Conservation (phyloP, 306 rosid species). For the Cucurbita pepo region DNA sequence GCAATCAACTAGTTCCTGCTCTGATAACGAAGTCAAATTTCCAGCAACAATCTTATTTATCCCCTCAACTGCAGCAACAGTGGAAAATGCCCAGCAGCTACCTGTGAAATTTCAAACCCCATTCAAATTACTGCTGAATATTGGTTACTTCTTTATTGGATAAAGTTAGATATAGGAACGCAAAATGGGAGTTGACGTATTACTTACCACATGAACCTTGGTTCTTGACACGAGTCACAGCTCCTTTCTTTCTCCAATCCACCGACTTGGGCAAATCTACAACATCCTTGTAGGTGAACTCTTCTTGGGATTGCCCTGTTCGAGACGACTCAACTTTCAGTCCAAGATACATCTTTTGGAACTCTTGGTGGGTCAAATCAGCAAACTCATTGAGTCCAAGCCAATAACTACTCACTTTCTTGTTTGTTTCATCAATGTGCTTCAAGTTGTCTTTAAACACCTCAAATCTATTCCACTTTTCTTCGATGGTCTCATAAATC, state of each 20-base stretch:
- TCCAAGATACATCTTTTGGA: constrained; percentile 27
- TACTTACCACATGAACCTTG: constrained; percentile 67
- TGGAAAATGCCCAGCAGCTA: constrained; percentile 74
- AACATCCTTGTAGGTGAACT: constrained; percentile 25
- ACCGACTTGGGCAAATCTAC: constrained; percentile 43
- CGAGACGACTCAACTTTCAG: constrained; percentile 18
- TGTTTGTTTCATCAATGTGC: constrained; percentile 46
- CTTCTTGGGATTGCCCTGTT: constrained; percentile 21
- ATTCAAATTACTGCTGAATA: not conserved
- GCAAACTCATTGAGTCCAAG: constrained; percentile 62
- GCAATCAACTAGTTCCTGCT: constrained; percentile 56
- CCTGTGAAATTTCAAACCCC: constrained; percentile 19
- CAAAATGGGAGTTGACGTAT: not conserved
- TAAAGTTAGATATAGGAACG: not conserved
- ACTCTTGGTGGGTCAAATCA: constrained; percentile 53
- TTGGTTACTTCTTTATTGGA: not conserved
- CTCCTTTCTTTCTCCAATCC: constrained; percentile 75
- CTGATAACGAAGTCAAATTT: constrained; percentile 41
- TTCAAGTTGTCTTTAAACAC: constrained; percentile 47
- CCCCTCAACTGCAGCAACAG: constrained; percentile 56
- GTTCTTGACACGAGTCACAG: constrained; percentile 43
- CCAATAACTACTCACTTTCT: constrained; percentile 37
- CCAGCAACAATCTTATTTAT: constrained; percentile 50
- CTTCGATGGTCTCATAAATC: constrained; percentile 41
- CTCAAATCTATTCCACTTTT: constrained; percentile 47